Conservation (phyloP, 164 flowering plant genomes). For the Akebia trifoliata region DNA sequence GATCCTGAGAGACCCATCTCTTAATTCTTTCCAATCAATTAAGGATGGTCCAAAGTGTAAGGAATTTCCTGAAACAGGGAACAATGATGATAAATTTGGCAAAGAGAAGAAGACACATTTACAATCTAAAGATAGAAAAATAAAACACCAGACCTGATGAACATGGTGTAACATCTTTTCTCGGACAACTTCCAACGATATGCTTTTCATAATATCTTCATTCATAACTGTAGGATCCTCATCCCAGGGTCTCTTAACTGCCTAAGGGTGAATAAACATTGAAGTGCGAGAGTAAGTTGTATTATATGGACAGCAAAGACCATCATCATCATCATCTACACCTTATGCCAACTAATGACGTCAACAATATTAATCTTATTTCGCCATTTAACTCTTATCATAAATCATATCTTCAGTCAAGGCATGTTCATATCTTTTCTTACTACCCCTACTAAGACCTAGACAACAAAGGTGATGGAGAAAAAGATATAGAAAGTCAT, state of each 20-base stretch:
- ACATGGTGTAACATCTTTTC: constrained; percentile 79
- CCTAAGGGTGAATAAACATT: constrained; percentile 37
- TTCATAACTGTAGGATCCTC: constrained; percentile 73
- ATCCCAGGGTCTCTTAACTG: constrained; percentile 94
- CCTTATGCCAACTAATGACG: no score
- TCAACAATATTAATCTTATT: no score
- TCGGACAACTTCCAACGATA: constrained; percentile 86
- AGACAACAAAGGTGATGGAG: no score
- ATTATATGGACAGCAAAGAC: not conserved
- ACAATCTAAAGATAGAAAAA: not conserved
- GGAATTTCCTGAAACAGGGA: constrained; percentile 83
- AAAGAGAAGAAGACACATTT: not conserved
- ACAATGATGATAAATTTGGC: not conserved
- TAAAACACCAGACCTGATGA: constrained; percentile 71
- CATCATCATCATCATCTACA: not conserved
- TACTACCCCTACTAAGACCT: no score
- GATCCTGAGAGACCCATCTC: constrained; percentile 87
- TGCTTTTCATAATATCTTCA: constrained; percentile 84
- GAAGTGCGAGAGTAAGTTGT: constrained; percentile 1
- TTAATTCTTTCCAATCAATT: constrained; percentile 81
- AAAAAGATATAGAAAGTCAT: not conserved
- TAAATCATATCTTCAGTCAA: no score
- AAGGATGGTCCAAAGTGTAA: constrained; percentile 72
- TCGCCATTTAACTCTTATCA: no score
- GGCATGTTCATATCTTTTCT: no score